A percentile compares a stretch with the other conserved stretches of the same genome.
These are phyloP conservation scores for Yamadazyma akitaensis DNA, from an alignment of 805 yeast species.

Conservation along the genomic window DNA sequence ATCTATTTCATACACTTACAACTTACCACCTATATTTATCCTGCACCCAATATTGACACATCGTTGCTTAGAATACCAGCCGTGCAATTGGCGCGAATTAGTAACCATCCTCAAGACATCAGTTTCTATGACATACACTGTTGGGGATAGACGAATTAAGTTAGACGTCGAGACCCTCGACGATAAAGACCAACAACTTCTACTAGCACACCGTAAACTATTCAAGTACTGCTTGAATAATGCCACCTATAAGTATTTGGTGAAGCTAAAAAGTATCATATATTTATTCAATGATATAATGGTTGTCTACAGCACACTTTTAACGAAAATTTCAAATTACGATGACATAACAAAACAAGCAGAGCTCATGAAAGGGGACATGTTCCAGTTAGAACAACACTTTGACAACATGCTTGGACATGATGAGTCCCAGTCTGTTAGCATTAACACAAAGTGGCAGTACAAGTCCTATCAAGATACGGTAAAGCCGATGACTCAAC, in stretches of 20 bases:
- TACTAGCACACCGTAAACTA: conserved; percentile 26
- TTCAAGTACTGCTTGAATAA: conserved; percentile 34
- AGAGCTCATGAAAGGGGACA: conserved; percentile 15
- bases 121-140: conserved; percentile 34
- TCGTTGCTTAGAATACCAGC: conserved; percentile 6
- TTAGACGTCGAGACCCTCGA: conserved; percentile 17
- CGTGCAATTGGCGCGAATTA: conserved; percentile 7
- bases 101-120: background rate
- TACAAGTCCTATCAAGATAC: conserved; percentile 22
- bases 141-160: conserved; percentile 31
- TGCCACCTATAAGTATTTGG: conserved; percentile 23
- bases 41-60: too few species aligned
- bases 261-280: conserved; percentile 28
- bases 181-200: conserved; percentile 22
- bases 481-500: conserved; percentile 19
- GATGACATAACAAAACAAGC: conserved; percentile 40
- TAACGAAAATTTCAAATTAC: conserved; percentile 37
- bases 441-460: conserved; percentile 22
- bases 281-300: conserved; percentile 37
- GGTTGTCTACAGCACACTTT: conserved; percentile 37
- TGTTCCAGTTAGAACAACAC: conserved; percentile 29
- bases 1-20: too few species aligned
- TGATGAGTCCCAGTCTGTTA: conserved; percentile 6
- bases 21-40: too few species aligned
- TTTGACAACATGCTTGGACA: conserved; percentile 28